Conservation (phyloP, 164 flowering plant genomes). For the Tinospora cordifolia region DNA sequence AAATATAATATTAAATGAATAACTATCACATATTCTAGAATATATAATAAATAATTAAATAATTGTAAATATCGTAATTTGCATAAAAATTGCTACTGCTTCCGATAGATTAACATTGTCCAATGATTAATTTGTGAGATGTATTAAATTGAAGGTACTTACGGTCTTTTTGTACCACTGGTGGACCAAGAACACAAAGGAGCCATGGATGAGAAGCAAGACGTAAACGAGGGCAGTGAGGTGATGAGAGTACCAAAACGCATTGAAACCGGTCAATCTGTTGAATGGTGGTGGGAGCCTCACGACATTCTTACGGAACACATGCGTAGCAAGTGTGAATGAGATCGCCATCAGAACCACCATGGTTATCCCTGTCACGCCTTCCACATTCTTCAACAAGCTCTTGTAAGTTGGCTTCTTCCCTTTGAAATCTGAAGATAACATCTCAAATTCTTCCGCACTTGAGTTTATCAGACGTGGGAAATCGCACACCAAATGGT, state of each 20-base stretch:
- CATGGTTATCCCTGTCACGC: conserved; percentile 72
- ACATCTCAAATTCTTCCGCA: conserved; percentile 39
- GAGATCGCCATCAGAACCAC: conserved; percentile 59
- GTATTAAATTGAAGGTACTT: conserved; percentile 15
- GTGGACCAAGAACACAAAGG: conserved; percentile 56
- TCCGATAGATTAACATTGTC: no score
- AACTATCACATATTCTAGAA: no score
- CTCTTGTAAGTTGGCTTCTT: conserved; percentile 45
- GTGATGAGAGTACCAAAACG: conserved; percentile 97
- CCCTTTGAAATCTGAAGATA: conserved; percentile 55
- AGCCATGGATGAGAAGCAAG: conserved; percentile 73
- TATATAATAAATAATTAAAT: no score
- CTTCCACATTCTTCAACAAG: conserved; percentile 50
- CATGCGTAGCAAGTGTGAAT: conserved; percentile 61
- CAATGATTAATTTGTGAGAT: no score
- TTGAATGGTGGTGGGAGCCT: conserved; percentile 70
- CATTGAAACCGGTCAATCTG: conserved; percentile 86
- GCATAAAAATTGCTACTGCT: no score
- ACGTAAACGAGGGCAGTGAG: conserved; percentile 65
- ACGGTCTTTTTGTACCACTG: conserved; percentile 84
- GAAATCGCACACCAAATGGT: conserved; percentile 76
- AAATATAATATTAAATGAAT: no score
- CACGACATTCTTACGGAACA: conserved; percentile 52
- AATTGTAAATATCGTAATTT: no score
- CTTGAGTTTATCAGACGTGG: conserved; percentile 52